phyloP scores from a whole-genome alignment of 1,284 basidiomycete species.

The Apiotrichum gracile region DNA sequence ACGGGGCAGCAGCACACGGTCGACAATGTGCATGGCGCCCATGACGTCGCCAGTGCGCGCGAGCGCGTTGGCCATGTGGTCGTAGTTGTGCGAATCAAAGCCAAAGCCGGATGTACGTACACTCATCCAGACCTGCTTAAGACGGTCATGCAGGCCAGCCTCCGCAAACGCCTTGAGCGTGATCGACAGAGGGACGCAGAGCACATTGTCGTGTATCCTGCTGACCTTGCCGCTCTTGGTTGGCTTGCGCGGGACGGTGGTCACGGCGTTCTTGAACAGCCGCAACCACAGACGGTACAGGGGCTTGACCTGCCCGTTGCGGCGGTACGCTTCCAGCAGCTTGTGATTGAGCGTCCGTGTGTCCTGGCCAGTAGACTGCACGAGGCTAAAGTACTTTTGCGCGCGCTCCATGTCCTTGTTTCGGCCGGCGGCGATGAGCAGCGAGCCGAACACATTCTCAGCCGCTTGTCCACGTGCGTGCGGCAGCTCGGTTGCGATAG shows the following conservation, averaged over 20 bases:
- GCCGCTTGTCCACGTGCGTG: conserved; percentile 18
- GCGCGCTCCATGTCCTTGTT: conserved; percentile 46
- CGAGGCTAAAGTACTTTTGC: conserved; percentile 52
- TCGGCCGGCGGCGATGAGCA: conserved; percentile 31
- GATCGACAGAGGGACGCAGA: conserved; percentile 77
- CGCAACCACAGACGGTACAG: conserved; percentile 60
- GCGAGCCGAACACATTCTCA: conserved; percentile 36
- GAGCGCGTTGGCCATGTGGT: conserved; percentile 70
- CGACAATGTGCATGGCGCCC: conserved; percentile 75
- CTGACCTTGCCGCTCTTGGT: not conserved
- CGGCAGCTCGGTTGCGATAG: conserved; percentile 13
- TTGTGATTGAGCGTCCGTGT: conserved; percentile 49
- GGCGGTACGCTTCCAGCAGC: conserved; percentile 71
- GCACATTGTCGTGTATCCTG: conserved; percentile 51
- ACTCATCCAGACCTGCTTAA: conserved; percentile 64
- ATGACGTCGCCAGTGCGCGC: conserved; percentile 71
- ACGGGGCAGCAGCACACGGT: conserved; percentile 68
- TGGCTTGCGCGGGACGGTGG: not conserved
- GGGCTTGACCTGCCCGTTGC: conserved; percentile 55
- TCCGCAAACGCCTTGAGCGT: conserved; percentile 71
- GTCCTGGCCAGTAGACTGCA: not conserved
- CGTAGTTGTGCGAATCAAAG: conserved; percentile 92
- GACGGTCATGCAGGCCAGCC: conserved; percentile 58
- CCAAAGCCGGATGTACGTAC: conserved; percentile 65
- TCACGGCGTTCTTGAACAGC: conserved; percentile 5